phyloP scores from a whole-genome alignment of 495 filamentous ascomycete species.

The Neurospora sp. region DNA sequence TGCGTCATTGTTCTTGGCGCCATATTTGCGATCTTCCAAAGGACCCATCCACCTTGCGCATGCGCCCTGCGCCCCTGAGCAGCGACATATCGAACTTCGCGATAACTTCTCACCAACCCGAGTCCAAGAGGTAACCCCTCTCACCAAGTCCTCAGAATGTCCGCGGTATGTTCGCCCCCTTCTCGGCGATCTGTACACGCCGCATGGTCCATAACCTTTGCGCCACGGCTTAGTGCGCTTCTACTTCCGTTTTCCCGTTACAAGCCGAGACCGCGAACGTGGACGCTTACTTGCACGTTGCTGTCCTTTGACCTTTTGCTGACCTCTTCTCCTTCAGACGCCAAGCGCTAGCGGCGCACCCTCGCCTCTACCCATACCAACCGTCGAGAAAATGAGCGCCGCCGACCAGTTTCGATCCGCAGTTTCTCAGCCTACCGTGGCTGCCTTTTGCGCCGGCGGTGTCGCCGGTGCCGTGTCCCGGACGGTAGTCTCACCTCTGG shows the following conservation, averaged over 20 bases:
- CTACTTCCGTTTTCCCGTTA: neutral
- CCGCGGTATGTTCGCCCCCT: conserved; percentile 19
- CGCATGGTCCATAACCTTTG: neutral
- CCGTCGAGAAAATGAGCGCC: conserved; percentile 7
- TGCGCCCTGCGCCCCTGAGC: neutral
- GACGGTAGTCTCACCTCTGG: conserved; percentile 91
- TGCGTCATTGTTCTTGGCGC: neutral
- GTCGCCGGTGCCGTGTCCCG: conserved; percentile 94
- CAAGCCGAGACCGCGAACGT: neutral
- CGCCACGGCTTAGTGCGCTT: neutral
- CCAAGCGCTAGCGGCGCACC: conserved; percentile 17
- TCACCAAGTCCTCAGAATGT: conserved; percentile 17
- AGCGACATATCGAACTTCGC: neutral
- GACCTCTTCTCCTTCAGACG: neutral
- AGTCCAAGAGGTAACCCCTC: neutral
- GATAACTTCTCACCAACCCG: neutral
- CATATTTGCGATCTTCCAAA: neutral
- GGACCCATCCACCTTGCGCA: neutral
- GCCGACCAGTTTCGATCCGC: conserved; percentile 31
- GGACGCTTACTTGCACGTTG: neutral
- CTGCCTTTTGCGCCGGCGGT: conserved; percentile 92
- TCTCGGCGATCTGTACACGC: neutral
- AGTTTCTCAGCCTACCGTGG: conserved; percentile 68
- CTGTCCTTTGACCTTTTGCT: neutral
- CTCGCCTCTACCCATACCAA: conserved; percentile 1